Evolutionary conservation across 2,329 filamentous ascomycete species (phyloP), one percentile per base, ranked within the genome.

Genomic region (Macrophomina phaseolina): DNA sequence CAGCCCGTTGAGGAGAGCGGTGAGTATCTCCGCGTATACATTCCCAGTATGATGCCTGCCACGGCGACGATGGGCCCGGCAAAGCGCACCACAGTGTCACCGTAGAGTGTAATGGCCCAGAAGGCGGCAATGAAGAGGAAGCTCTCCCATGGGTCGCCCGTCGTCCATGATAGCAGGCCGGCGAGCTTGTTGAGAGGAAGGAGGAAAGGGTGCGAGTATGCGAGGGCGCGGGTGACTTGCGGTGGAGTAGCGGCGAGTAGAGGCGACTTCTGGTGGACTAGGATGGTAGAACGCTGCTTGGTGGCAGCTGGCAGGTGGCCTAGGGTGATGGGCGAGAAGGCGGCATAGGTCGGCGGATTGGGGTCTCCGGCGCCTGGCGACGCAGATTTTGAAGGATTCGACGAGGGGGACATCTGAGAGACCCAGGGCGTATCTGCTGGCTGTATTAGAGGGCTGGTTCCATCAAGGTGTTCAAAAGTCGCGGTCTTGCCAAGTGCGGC

Each of bases 201-300:
- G 7, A 99, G 84, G 76, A 97, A 98, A 0, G 95, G 94, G 76
- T 99, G 94, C 70, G 94, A 97, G 78, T 98, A 97, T 70, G 94
- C 94, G 68, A 99, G 85, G 14, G 94, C 94, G 72, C 95, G 89
- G 2, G 95, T 99, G 77, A 99, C 90, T 76, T 97, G 92, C 1
- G 95, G 95, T 51, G 95, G 95, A 9, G 95, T 99, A 16, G 94
- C 93, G 68, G 97, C 90, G 18, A 99, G 86, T 53, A 99, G 81
- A 11, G 95, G 95, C 16, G 93, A 97, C 81, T 98, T 99, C 78
- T 97, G 94, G 79, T 98, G 94, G 23, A 99, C 94, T 72, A 98
- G 89, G 72, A 99, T 94, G 67, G 93, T 96, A 18, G 93, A 96
- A 53, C 92, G 89, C 69, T 94, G 91, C 75, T 91, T 91, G 49